Percentiles rank a stretch among this genome's conserved stretches.
These are phyloP conservation scores for Ophiostoma sp. DNA, from an alignment of 2,329 filamentous ascomycete species.

Conservation along the genomic window DNA sequence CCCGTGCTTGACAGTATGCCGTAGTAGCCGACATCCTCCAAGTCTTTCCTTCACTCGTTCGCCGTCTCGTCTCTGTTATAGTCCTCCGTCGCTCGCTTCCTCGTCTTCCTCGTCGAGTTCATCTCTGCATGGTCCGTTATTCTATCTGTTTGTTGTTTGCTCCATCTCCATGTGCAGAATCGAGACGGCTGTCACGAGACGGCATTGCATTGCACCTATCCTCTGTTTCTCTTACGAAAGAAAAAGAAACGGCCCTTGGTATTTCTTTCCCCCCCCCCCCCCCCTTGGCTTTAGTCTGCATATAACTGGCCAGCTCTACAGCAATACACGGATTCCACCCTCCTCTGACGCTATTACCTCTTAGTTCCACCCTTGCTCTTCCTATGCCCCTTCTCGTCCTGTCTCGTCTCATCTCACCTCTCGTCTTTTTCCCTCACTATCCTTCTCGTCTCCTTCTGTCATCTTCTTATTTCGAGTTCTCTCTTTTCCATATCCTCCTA, in stretches of 20 bases:
- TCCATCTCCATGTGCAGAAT: neutral
- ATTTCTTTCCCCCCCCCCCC: neutral
- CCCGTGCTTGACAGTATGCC: no score
- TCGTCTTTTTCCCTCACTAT: neutral
- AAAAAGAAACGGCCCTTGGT: neutral
- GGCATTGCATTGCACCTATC: neutral
- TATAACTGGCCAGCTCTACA: neutral
- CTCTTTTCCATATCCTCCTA: neutral
- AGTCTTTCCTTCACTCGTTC: no score
- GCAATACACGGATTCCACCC: neutral
- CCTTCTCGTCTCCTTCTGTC: neutral
- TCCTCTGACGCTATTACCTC: neutral
- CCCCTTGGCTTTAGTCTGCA: neutral
- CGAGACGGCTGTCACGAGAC: neutral
- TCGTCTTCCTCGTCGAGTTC: no score
- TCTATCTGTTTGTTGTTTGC: no score
- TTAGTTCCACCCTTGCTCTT: neutral
- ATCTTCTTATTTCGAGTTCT: neutral
- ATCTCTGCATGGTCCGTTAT: no score
- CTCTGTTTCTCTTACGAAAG: constrained; percentile 1
- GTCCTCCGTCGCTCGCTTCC: no score
- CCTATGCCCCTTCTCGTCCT: neutral
- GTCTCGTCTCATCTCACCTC: neutral
- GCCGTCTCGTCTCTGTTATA: no score
- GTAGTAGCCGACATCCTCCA: no score